Percentiles rank a stretch among this genome's conserved stretches.
These are phyloP conservation scores for Chalaropsis thielavioides DNA, from an alignment of 2,329 filamentous ascomycete species.

Conservation along the genomic window DNA sequence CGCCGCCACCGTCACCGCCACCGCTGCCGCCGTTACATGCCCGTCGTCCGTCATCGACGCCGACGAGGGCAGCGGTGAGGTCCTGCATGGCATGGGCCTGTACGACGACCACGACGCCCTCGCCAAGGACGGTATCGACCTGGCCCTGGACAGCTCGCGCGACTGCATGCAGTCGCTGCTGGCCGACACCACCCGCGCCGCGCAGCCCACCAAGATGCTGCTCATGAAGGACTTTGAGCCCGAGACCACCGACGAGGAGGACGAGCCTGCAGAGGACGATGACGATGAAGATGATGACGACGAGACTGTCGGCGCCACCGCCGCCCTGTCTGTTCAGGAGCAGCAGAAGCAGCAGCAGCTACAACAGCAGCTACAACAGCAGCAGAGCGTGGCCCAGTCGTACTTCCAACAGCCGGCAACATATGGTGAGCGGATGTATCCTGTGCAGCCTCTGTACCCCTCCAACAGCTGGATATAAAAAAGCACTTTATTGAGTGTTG, in stretches of 20 bases:
- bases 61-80: slow-evolving; percentile 49
- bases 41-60: slow-evolving; percentile 28
- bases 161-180: slow-evolving; percentile 41
- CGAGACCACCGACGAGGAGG: slow-evolving; percentile 47
- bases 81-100: slow-evolving; percentile 67
- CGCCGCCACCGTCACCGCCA: neutral
- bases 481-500: neutral
- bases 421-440: neutral
- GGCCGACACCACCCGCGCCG: slow-evolving; percentile 32
- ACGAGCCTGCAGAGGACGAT: slow-evolving; percentile 38
- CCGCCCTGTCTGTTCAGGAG: neutral
- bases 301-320: slow-evolving; percentile 22
- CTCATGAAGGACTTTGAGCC: slow-evolving; percentile 69
- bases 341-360: neutral
- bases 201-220: slow-evolving; percentile 53
- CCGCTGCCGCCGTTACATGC: neutral
- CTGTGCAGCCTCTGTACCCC: neutral
- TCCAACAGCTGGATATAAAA: slow-evolving; percentile 4
- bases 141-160: slow-evolving; percentile 39
- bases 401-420: neutral
- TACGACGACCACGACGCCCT: slow-evolving; percentile 39
- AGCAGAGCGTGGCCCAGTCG: neutral
- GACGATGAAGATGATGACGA: slow-evolving; percentile 33
- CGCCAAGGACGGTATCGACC: slow-evolving; percentile 41
- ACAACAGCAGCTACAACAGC: neutral